These are phyloP conservation scores for Chamaecyparis obtusa DNA, from an alignment of 75 land plant genomes.

Conservation along the genomic window DNA sequence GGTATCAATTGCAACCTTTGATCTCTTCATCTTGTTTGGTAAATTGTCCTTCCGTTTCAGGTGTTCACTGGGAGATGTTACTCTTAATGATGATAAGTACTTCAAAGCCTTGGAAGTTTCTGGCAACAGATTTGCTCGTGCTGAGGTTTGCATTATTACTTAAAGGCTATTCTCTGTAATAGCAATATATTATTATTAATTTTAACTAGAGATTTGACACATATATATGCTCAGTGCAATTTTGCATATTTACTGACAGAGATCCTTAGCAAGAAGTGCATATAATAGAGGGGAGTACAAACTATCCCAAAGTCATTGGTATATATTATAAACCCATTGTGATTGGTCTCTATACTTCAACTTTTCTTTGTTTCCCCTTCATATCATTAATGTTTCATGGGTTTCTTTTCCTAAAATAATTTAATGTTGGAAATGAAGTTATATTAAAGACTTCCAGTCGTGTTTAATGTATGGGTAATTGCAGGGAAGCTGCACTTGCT, in stretches of 20 bases:
- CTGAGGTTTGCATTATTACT: conserved; percentile 42
- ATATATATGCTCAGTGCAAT: background rate
- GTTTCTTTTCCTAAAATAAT: background rate
- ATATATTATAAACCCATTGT: conserved; percentile 10
- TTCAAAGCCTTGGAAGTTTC: conserved; percentile 90
- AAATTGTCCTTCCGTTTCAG: conserved; percentile 22
- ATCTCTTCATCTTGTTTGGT: background rate
- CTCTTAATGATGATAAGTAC: conserved; percentile 71
- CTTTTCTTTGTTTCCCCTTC: background rate
- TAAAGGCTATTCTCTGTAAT: background rate
- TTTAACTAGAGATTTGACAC: background rate
- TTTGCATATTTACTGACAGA: conserved; percentile 32
- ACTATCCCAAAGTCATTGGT: conserved; percentile 76
- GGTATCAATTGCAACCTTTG: background rate
- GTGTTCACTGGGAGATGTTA: conserved; percentile 96
- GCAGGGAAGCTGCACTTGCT: conserved; percentile 89
- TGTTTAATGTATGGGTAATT: background rate
- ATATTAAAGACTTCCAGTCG: background rate
- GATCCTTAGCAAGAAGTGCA: conserved; percentile 87
- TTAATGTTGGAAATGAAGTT: background rate
- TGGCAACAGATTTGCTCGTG: conserved; percentile 75
- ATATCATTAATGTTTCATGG: background rate
- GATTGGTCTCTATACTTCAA: background rate
- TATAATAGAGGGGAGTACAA: conserved; percentile 80
- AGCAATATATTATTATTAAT: background rate